Evolutionary conservation across 2,329 filamentous ascomycete genomes (phyloP).

Genomic region (Celoporthe dispersa): DNA sequence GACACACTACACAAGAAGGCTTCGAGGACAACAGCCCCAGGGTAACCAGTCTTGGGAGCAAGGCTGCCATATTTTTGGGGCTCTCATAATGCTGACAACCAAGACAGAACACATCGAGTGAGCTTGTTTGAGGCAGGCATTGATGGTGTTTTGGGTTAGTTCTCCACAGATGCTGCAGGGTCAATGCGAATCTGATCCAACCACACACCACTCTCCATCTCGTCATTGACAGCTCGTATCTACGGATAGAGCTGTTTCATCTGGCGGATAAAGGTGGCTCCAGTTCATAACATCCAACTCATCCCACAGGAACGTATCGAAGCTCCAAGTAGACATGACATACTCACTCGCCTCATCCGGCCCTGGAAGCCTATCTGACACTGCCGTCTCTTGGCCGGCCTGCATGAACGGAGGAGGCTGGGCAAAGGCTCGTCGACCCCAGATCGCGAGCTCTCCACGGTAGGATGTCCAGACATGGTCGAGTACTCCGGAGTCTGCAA

Average conservation of each 20-base stretch:
- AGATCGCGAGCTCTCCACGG: not conserved
- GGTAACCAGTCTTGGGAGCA: not conserved
- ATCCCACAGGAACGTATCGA: conserved; percentile 1
- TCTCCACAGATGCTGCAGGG: not conserved
- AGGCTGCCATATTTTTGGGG: not conserved
- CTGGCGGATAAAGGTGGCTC: not conserved
- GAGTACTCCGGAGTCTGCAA: not conserved
- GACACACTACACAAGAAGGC: not conserved
- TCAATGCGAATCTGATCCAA: not conserved
- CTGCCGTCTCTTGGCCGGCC: not conserved
- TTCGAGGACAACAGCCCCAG: not conserved
- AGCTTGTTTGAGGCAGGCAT: not conserved
- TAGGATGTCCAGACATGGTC: not conserved
- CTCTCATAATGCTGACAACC: not conserved
- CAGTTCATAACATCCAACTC: conserved; percentile 5
- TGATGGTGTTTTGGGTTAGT: not conserved
- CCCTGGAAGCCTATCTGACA: not conserved
- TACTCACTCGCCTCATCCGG: not conserved
- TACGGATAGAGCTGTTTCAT: too few relatives aligned
- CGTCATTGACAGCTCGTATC: not conserved
- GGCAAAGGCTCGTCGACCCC: not conserved
- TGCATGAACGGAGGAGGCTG: not conserved
- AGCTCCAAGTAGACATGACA: not conserved
- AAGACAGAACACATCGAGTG: not conserved
- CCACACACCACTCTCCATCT: not conserved